Evolutionary conservation across 2,329 filamentous ascomycete genomes (phyloP).

Genomic region (Talaromyces rugulosus): DNA sequence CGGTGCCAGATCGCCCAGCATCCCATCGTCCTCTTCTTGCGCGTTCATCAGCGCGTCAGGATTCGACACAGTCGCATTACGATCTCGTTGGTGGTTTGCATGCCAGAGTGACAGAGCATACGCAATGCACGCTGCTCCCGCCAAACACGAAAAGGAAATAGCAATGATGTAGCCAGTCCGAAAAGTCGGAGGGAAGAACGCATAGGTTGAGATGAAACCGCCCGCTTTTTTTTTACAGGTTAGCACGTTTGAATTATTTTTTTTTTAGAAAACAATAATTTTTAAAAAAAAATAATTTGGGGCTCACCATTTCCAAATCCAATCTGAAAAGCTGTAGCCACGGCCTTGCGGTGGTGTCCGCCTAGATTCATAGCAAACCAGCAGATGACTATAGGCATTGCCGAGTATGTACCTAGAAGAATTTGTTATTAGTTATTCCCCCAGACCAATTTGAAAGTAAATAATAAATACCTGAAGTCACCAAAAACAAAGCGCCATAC

Average conservation of each 20-base stretch:
- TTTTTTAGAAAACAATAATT: background rate
- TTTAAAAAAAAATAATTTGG: background rate
- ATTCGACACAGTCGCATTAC: conserved; percentile 20
- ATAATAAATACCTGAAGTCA: conserved; percentile 61
- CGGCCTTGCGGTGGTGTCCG: conserved; percentile 65
- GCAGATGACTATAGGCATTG: conserved; percentile 84
- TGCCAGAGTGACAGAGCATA: conserved; percentile 35
- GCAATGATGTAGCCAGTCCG: conserved; percentile 72
- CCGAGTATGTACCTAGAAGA: conserved; percentile 54
- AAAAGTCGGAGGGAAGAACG: conserved; percentile 63
- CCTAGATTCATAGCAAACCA: conserved; percentile 80
- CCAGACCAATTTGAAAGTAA: background rate
- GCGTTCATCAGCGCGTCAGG: conserved; percentile 17
- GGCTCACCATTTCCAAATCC: conserved; percentile 63
- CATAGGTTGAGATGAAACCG: conserved; percentile 71
- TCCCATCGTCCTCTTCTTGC: conserved; percentile 27
- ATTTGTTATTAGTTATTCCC: background rate
- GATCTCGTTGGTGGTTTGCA: conserved; percentile 40
- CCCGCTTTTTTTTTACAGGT: conserved; percentile 47
- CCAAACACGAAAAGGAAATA: conserved; percentile 68
- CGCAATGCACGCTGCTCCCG: conserved; percentile 47
- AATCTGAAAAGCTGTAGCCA: conserved; percentile 72
- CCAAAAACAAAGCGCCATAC: conserved; percentile 77
- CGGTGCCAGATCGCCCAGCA: conserved; percentile 39
- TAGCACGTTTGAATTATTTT: background rate